Percentiles rank a stretch among this genome's conserved stretches.
Evolutionary conservation across 202 grass and related monocot species (phyloP).

Genomic region (Digitaria exilis): DNA sequence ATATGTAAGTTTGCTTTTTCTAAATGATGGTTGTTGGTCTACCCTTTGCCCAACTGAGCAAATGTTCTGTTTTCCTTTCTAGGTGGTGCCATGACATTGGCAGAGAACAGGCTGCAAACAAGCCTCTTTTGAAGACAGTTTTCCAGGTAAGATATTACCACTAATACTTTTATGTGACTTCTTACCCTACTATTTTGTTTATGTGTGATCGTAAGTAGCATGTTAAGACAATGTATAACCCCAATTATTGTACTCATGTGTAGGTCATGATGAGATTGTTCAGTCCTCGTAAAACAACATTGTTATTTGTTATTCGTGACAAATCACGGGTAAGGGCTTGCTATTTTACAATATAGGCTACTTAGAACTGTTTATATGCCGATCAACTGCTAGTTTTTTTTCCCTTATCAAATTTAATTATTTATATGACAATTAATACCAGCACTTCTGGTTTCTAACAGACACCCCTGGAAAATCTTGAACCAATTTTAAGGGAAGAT

Average conservation of each 20-base stretch:
- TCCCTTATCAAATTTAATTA: constrained; percentile 19
- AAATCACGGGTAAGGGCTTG: constrained; percentile 74
- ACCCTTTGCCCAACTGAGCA: constrained; percentile 7
- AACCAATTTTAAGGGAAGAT: constrained; percentile 92
- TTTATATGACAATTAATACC: constrained; percentile 23
- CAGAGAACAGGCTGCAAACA: constrained; percentile 94
- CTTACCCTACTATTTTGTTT: constrained; percentile 18
- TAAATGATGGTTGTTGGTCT: constrained; percentile 1
- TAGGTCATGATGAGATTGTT: constrained; percentile 99
- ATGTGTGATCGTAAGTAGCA: neutral
- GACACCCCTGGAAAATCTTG: constrained; percentile 93
- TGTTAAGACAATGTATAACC: constrained; percentile 31
- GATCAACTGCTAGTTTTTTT: constrained; percentile 13
- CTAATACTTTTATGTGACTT: neutral
- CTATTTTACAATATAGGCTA: constrained; percentile 11
- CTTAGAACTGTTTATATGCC: neutral
- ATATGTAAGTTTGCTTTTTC: constrained; percentile 76
- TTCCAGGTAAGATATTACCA: constrained; percentile 66
- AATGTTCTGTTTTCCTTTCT: constrained; percentile 40
- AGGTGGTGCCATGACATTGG: constrained; percentile 99
- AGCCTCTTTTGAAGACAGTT: constrained; percentile 95
- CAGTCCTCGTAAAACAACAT: constrained; percentile 83
- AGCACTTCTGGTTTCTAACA: constrained; percentile 40
- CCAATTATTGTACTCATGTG: constrained; percentile 20
- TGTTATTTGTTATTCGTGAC: constrained; percentile 96